phyloP scores from a whole-genome alignment of 331 rosid species.

The Quercus tomentella region DNA sequence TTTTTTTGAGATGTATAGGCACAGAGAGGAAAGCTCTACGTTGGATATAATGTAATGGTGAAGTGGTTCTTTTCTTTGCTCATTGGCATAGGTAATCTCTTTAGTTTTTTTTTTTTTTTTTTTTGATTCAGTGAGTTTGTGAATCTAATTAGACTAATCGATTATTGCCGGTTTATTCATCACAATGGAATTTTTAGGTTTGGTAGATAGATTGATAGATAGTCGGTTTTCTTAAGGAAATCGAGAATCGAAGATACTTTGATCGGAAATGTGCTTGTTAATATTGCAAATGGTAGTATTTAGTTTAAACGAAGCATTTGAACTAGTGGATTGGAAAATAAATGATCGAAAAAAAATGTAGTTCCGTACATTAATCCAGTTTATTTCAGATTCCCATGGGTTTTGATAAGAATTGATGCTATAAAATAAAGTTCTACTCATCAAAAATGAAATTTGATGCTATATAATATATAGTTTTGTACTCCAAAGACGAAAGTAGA shows the following conservation, averaged over 20 bases:
- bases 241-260: not conserved
- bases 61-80: conserved; percentile 96
- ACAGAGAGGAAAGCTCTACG: conserved; percentile 73
- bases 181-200: not conserved
- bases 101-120: not conserved
- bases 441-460: too few species aligned
- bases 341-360: not conserved
- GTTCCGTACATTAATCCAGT: not conserved
- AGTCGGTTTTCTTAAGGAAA: not conserved
- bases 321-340: not conserved
- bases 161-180: not conserved
- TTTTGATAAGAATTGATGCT: not conserved
- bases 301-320: not conserved
- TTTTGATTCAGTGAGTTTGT: not conserved
- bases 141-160: not conserved
- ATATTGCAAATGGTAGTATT: not conserved
- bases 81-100: conserved; percentile 79
- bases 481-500: not conserved
- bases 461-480: not conserved
- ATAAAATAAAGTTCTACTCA: too few species aligned
- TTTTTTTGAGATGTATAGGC: conserved; percentile 35
- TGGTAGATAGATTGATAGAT: not conserved
- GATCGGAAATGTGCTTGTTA: not conserved
- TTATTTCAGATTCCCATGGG: not conserved
- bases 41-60: conserved; percentile 68